These are phyloP conservation scores for Amphichorda felina DNA, from an alignment of 2,329 filamentous ascomycete genomes.

Conservation along the genomic window DNA sequence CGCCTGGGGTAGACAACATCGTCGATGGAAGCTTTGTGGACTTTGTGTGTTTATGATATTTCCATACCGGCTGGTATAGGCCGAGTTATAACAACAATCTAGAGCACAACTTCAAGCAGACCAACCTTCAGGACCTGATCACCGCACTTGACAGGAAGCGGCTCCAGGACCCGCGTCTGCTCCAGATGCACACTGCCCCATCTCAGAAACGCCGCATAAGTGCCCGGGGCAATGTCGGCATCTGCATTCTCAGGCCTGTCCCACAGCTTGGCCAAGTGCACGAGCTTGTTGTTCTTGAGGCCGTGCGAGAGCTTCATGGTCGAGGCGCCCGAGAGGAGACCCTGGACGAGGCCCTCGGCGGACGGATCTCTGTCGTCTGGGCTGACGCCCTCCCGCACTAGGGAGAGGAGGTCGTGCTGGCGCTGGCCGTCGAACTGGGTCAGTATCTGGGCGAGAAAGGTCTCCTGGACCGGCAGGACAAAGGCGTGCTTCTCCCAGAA, in stretches of 20 bases:
- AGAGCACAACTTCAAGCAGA: too few species aligned
- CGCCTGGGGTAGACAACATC: too few species aligned
- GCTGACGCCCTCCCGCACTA: neutral
- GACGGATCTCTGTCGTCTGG: neutral
- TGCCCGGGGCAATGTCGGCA: slow-evolving; percentile 15
- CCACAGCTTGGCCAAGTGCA: slow-evolving; percentile 15
- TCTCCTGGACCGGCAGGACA: slow-evolving; percentile 11
- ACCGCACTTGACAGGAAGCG: neutral
- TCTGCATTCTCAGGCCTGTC: slow-evolving; percentile 18
- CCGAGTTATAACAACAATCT: too few species aligned
- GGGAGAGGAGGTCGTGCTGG: neutral
- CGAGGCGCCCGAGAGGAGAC: neutral
- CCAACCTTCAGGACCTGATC: neutral
- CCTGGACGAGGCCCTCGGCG: neutral
- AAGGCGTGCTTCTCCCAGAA: slow-evolving; percentile 19
- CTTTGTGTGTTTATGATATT: too few species aligned
- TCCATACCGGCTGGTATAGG: too few species aligned
- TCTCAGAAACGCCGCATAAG: slow-evolving; percentile 21
- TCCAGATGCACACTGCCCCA: slow-evolving; percentile 20
- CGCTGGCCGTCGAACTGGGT: neutral
- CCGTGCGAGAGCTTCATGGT: slow-evolving; percentile 1
- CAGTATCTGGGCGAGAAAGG: slow-evolving; percentile 4
- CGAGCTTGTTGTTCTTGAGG: slow-evolving; percentile 6
- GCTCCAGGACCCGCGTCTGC: slow-evolving; percentile 15
- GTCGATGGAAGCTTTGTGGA: too few species aligned